Evolutionary conservation across 2,329 filamentous ascomycete species (phyloP).

Genomic region (Talaromyces rugulosus): DNA sequence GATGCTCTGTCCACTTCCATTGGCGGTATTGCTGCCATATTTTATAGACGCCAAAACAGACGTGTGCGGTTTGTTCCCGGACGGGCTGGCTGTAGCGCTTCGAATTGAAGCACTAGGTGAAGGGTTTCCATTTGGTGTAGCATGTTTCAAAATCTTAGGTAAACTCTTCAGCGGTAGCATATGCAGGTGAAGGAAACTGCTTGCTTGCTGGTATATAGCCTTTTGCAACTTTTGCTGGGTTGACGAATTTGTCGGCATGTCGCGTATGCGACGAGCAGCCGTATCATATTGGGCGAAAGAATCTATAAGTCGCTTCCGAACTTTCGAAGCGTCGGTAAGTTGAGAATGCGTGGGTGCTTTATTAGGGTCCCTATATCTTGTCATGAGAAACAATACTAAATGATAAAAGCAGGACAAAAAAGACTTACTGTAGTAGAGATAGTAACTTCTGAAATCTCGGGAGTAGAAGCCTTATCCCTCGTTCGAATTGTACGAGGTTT

Average conservation of each 20-base stretch:
- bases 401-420: background rate
- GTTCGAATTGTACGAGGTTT: constrained; percentile 80
- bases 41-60: constrained; percentile 57
- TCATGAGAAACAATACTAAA: constrained; percentile 12
- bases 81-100: constrained; percentile 19
- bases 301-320: constrained; percentile 83
- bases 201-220: constrained; percentile 77
- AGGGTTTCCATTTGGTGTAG: constrained; percentile 47
- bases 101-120: constrained; percentile 19
- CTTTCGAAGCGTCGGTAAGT: constrained; percentile 79
- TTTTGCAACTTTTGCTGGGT: constrained; percentile 73
- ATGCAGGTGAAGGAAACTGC: constrained; percentile 78
- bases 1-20: constrained; percentile 49
- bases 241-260: constrained; percentile 67
- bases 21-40: constrained; percentile 49
- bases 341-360: constrained; percentile 63
- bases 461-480: constrained; percentile 75
- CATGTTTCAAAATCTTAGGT: constrained; percentile 63
- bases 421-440: constrained; percentile 59
- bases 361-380: constrained; percentile 51
- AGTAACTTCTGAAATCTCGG: constrained; percentile 81
- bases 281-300: constrained; percentile 84
- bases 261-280: constrained; percentile 74
- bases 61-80: constrained; percentile 25
- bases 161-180: constrained; percentile 82